Conservation (phyloP, 768 basidiomycete genomes). For the Calocybe gangraenosa region DNA sequence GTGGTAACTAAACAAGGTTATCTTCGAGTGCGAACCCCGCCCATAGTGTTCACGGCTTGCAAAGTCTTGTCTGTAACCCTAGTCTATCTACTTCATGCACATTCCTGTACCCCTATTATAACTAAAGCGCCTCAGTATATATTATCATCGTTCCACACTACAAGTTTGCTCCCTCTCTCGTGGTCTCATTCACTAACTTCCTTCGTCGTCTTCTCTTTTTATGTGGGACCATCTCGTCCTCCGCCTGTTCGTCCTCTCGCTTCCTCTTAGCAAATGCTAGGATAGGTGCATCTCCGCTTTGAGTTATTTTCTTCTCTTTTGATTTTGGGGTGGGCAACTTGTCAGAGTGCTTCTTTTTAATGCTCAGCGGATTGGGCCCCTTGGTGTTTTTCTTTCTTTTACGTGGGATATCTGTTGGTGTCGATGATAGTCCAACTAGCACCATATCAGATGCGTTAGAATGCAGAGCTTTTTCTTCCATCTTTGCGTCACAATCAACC, state of each 20-base stretch:
- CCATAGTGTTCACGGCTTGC: no score
- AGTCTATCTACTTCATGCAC: no score
- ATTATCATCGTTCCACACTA: no score
- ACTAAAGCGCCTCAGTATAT: no score
- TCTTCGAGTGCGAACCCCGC: no score
- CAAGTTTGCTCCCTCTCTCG: no score
- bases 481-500: conserved; percentile 31
- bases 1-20: no score
- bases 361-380: conserved; percentile 87
- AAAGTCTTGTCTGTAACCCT: no score
- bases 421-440: conserved; percentile 33
- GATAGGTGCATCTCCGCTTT: conserved; percentile 36
- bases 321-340: not conserved
- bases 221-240: no score
- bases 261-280: conserved; percentile 28
- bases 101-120: no score
- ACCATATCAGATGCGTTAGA: conserved; percentile 46
- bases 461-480: conserved; percentile 57
- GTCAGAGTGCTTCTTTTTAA: conserved; percentile 78
- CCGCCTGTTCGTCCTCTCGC: conserved; percentile 37
- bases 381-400: conserved; percentile 72
- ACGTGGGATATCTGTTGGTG: conserved; percentile 31
- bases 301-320: conserved; percentile 21
- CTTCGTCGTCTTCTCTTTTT: no score
- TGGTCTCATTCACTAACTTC: no score